These are phyloP conservation scores for Sphaerulina populicola DNA, from an alignment of 2,329 filamentous ascomycete genomes.

Conservation along the genomic window DNA sequence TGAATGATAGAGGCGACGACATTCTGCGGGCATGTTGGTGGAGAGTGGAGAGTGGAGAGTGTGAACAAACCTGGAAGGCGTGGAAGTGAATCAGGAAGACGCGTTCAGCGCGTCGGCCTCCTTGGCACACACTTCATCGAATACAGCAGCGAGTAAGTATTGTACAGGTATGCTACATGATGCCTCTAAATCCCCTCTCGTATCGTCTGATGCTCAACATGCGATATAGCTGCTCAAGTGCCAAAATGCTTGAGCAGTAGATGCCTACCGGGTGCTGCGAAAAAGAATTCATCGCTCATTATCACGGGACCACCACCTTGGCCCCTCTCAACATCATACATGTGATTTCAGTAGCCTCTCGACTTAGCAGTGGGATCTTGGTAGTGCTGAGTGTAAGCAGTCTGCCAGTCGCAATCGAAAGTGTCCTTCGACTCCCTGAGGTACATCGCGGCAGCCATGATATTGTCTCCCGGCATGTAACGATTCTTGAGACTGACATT, in stretches of 20 bases:
- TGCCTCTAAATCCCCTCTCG: too few relatives aligned
- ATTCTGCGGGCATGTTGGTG: constrained; percentile 5
- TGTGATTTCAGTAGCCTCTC: background rate
- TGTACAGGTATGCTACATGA: background rate
- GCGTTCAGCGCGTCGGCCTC: background rate
- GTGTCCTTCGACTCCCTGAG: constrained; percentile 4
- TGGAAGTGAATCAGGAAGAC: background rate
- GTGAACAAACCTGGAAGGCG: too few relatives aligned
- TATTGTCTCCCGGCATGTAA: constrained; percentile 11
- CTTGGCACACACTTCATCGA: background rate
- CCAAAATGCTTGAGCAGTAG: constrained; percentile 6
- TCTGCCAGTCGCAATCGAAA: constrained; percentile 7
- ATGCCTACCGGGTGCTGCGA: background rate
- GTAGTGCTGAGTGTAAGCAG: constrained; percentile 5
- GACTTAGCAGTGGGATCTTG: constrained; percentile 7
- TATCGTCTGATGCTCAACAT: background rate
- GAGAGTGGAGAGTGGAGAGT: too few relatives aligned
- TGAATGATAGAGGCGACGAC: constrained; percentile 32
- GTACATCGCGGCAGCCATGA: constrained; percentile 10
- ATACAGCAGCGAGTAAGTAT: too few relatives aligned
- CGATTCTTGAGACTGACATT: constrained; percentile 7
- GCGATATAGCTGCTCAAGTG: background rate
- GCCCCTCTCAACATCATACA: background rate
- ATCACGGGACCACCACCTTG: background rate
- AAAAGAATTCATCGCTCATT: background rate